phyloP scores from a whole-genome alignment of 495 filamentous ascomycete species.

The Endocarpon pusillum region DNA sequence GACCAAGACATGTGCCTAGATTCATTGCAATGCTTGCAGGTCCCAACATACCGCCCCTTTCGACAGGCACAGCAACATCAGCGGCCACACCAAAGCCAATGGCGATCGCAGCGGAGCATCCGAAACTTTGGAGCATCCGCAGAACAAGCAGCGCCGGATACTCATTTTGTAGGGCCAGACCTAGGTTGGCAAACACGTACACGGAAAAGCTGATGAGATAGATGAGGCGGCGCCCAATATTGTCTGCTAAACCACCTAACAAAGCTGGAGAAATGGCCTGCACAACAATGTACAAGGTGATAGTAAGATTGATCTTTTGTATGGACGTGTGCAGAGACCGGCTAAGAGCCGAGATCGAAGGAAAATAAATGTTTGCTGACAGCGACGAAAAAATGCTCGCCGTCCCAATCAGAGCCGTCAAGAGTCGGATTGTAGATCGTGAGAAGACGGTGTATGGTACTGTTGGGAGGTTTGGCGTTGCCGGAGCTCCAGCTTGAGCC shows the following conservation, averaged over 20 bases:
- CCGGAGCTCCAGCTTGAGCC: no score
- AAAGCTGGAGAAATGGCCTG: slow-evolving; percentile 33
- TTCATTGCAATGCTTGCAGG: slow-evolving; percentile 11
- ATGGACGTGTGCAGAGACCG: slow-evolving; percentile 23
- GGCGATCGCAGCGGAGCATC: slow-evolving; percentile 34
- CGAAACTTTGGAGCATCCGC: slow-evolving; percentile 31
- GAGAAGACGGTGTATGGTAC: slow-evolving; percentile 4
- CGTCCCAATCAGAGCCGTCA: background rate
- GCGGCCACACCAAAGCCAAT: slow-evolving; percentile 39
- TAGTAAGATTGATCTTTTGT: slow-evolving; percentile 29
- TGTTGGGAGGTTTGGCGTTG: no score
- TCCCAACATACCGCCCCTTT: slow-evolving; percentile 39
- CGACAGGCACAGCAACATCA: slow-evolving; percentile 33
- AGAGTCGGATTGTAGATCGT: background rate
- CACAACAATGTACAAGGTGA: slow-evolving; percentile 32
- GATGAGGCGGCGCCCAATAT: slow-evolving; percentile 26
- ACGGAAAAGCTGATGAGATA: slow-evolving; percentile 30
- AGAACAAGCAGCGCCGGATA: slow-evolving; percentile 30
- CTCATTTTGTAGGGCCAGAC: slow-evolving; percentile 26
- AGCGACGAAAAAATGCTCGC: background rate
- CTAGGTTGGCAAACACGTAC: slow-evolving; percentile 30
- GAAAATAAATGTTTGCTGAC: slow-evolving; percentile 34
- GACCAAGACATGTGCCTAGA: slow-evolving; percentile 29
- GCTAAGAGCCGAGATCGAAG: slow-evolving; percentile 28
- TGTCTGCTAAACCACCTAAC: slow-evolving; percentile 34